These are phyloP conservation scores for Moesziomyces parantarcticus DNA, from an alignment of 1,284 basidiomycete genomes.

Conservation along the genomic window DNA sequence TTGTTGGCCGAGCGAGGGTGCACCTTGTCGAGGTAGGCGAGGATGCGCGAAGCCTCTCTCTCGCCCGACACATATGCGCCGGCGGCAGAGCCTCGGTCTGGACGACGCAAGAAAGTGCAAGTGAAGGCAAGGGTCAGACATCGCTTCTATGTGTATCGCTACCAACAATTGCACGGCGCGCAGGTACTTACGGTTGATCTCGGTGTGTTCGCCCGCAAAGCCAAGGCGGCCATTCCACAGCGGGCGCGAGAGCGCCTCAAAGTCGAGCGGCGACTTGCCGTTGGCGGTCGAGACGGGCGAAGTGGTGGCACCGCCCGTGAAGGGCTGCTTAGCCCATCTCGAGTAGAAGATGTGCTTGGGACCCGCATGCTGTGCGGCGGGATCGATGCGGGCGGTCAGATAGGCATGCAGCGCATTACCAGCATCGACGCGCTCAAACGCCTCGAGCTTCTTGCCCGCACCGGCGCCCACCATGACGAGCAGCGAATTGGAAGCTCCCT, in stretches of 20 bases:
- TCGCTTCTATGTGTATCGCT: neutral
- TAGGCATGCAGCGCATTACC: constrained; percentile 61
- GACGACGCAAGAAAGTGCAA: neutral
- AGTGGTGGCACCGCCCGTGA: constrained; percentile 71
- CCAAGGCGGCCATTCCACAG: constrained; percentile 70
- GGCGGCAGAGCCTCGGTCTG: constrained; percentile 69
- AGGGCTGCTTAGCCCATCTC: constrained; percentile 70
- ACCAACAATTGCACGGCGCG: neutral
- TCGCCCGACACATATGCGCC: constrained; percentile 70
- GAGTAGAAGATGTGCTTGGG: constrained; percentile 55
- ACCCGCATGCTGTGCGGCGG: constrained; percentile 3
- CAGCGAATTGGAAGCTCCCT: constrained; percentile 67
- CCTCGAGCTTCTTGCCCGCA: constrained; percentile 61
- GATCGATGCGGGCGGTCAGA: constrained; percentile 47
- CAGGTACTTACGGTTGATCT: constrained; percentile 68
- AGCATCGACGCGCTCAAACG: constrained; percentile 54
- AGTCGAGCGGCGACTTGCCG: constrained; percentile 70
- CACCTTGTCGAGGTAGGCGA: constrained; percentile 44
- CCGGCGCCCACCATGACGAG: constrained; percentile 69
- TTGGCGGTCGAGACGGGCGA: constrained; percentile 69
- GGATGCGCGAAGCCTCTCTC: constrained; percentile 67
- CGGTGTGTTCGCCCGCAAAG: constrained; percentile 73
- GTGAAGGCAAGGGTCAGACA: neutral
- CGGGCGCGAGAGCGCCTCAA: constrained; percentile 69
- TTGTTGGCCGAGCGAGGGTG: constrained; percentile 24